phyloP scores from a whole-genome alignment of 768 basidiomycete genomes.

The Tulasnella sp. region DNA sequence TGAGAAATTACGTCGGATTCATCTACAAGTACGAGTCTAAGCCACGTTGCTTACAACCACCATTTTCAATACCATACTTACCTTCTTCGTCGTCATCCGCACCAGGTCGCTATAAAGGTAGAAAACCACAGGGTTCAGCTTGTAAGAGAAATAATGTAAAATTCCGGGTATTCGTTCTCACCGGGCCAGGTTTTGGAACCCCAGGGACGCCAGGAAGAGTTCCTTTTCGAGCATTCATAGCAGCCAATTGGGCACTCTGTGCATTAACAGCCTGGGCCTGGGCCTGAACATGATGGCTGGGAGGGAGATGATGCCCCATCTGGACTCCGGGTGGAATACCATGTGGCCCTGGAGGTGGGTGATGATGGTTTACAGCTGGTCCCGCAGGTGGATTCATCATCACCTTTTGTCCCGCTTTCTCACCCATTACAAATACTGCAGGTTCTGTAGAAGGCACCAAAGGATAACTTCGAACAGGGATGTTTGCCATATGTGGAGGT shows the following conservation, averaged over 20 bases:
- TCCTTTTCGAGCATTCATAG: slow-evolving; percentile 11
- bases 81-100: slow-evolving; percentile 2
- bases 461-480: slow-evolving; percentile 59
- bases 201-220: background rate
- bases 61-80: background rate
- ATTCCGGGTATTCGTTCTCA: background rate
- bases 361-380: background rate
- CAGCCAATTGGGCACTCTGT: slow-evolving; percentile 12
- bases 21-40: slow-evolving; percentile 2
- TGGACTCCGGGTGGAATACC: no score
- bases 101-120: background rate
- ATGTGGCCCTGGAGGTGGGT: slow-evolving; percentile 1
- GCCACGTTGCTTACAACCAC: background rate
- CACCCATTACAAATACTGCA: slow-evolving; percentile 54
- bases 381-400: no score
- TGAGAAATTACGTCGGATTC: slow-evolving; percentile 14
- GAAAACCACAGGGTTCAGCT: no score
- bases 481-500: slow-evolving; percentile 41
- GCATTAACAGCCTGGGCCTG: background rate
- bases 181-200: background rate
- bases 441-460: slow-evolving; percentile 54
- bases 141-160: no score
- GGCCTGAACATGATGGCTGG: no score
- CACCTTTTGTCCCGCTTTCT: slow-evolving; percentile 59
- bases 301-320: no score